Evolutionary conservation across 306 rosid species (phyloP), one percentile per base, ranked within the genome.

Genomic region (Oxytropis ochrocephala): DNA sequence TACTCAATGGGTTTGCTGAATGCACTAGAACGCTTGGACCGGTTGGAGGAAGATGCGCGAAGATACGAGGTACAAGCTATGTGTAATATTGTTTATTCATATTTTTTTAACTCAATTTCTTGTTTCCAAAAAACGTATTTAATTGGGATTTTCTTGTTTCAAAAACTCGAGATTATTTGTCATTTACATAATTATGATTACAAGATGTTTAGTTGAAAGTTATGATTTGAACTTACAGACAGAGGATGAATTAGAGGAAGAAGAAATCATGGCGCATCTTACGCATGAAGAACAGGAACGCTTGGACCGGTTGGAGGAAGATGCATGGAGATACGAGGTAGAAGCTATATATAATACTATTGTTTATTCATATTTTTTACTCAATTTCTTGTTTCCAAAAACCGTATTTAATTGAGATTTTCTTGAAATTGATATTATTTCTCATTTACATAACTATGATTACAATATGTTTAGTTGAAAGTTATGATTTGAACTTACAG

Each of bases 281-380:
- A 17, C n/a, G n/a, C n/a, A n/a, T n/a, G n/a, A n/a, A n/a, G n/a
- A n/a, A n/a, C n/a, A n/a, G n/a, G n/a, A n/a, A n/a, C n/a, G 19
- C 32, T 6, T 54, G 4, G 50, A 53, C 8, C 46, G 42, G 65
- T 35, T 10, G 5, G 50, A 24, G 49, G 18, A 42, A 5, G 51
- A 12, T 12, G 46, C 35, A 54, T 57, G 60, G 80, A 42, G 54
- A 47, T 75, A 69, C 55, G 80, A 74, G 80, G 80, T 74, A 74
- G 68, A 49, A 9, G 33, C 42, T 11, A 7, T 43, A 38, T 16
- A 0, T 38, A 8, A 5, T 24, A n/a, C n/a, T n/a, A 2, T 24
- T 24, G 29, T 24, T 24, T 24, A 24, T 24, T 24, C 29, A 24
- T 24, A 24, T 24, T 24, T 24, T 24, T 24, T 24, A 24, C 29